Evolutionary conservation across 306 rosid genomes (phyloP).

Genomic region (Sophora flavescens): DNA sequence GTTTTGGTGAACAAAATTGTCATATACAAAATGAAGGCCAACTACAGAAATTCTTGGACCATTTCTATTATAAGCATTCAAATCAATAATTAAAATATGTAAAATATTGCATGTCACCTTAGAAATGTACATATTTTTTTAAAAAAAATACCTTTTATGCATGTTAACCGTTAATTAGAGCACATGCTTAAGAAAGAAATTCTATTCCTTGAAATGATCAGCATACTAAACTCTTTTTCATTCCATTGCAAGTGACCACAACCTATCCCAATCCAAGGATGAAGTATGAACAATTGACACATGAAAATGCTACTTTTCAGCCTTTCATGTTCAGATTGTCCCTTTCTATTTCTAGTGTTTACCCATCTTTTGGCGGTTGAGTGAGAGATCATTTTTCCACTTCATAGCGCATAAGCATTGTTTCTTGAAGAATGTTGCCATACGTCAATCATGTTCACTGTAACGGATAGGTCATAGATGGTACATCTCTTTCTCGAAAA

Average conservation of each 20-base stretch:
- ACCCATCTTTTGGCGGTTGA: background rate
- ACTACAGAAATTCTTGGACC: background rate
- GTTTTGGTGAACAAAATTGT: constrained; percentile 10
- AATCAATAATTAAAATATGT: constrained; percentile 8
- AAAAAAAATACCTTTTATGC: background rate
- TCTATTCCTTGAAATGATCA: background rate
- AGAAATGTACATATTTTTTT: background rate
- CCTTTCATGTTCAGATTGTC: background rate
- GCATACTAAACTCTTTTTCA: background rate
- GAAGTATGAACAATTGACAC: constrained; percentile 15
- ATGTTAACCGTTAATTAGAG: constrained; percentile 13
- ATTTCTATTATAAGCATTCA: constrained; percentile 3
- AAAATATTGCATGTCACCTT: background rate
- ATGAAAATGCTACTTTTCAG: background rate
- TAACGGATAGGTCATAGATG: background rate
- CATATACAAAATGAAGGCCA: constrained; percentile 16
- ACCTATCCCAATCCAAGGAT: background rate
- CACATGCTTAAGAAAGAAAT: background rate
- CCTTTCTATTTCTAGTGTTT: constrained; percentile 3
- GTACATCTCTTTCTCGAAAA: background rate
- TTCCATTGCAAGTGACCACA: background rate
- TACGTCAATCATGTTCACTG: constrained; percentile 3
- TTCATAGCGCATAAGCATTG: background rate
- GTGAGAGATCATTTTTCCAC: background rate
- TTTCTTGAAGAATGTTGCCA: constrained; percentile 2